Evolutionary conservation across 257 asterid species (phyloP).

Genomic region (Solanum clarkiae): DNA sequence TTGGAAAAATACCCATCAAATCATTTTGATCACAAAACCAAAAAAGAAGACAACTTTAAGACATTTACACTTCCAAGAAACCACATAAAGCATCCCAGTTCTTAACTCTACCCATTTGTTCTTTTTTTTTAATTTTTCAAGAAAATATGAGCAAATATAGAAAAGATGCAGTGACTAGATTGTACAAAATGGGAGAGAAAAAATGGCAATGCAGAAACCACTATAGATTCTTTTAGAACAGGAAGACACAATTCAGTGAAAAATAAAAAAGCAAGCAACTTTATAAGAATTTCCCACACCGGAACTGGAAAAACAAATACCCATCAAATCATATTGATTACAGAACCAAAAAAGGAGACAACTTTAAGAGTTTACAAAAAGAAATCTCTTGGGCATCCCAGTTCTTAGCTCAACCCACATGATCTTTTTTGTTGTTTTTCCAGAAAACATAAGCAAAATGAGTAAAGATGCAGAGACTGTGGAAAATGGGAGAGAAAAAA

Average conservation of each 20-base stretch:
- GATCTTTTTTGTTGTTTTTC: background rate
- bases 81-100: background rate
- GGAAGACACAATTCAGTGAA: background rate
- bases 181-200: background rate
- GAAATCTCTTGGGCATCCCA: background rate
- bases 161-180: background rate
- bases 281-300: background rate
- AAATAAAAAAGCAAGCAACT: background rate
- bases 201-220: background rate
- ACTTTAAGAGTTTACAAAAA: background rate
- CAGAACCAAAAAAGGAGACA: background rate
- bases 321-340: background rate
- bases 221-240: background rate
- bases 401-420: background rate
- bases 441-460: background rate
- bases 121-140: background rate
- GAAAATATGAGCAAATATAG: background rate
- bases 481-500: background rate
- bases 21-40: background rate
- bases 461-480: background rate
- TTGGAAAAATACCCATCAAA: background rate
- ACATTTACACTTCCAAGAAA: background rate
- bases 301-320: background rate
- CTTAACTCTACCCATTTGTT: background rate
- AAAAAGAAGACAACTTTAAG: background rate